A percentile compares a stretch with the other conserved stretches of the same genome.
Evolutionary conservation across 495 filamentous ascomycete species (phyloP).

Genomic region (Aspergillus sparsus): DNA sequence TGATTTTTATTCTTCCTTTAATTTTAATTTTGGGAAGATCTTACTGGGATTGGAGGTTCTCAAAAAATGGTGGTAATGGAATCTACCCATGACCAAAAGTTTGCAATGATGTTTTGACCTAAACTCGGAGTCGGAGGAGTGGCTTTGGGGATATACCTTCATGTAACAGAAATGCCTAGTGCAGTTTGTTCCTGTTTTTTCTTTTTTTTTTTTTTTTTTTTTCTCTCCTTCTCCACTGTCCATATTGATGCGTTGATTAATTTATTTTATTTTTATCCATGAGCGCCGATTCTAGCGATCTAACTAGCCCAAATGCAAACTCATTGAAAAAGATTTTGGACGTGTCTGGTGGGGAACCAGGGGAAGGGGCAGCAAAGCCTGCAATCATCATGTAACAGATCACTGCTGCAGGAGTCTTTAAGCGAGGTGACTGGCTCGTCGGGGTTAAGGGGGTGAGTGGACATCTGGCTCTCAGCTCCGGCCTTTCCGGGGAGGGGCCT

Average conservation of each 20-base stretch:
- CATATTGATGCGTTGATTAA: neutral
- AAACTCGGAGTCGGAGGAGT: constrained; percentile 21
- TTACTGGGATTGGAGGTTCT: constrained; percentile 4
- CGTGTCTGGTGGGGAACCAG: neutral
- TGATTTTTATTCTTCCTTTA: neutral
- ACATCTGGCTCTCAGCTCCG: constrained; percentile 5
- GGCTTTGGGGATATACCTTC: constrained; percentile 23
- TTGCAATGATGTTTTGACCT: constrained; percentile 20
- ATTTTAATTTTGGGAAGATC: neutral
- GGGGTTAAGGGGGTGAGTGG: neutral
- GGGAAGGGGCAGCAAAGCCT: neutral
- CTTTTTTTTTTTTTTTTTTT: constrained; percentile 5
- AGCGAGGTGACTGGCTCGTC: neutral
- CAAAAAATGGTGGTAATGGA: constrained; percentile 6
- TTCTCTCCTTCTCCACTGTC: neutral
- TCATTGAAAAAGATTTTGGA: constrained; percentile 1
- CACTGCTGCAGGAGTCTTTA: neutral
- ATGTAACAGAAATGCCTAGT: constrained; percentile 13
- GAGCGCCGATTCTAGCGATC: neutral
- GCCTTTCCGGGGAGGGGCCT: constrained; percentile 1
- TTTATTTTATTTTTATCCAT: constrained; percentile 3
- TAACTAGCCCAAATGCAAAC: neutral
- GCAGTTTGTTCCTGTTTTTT: constrained; percentile 4
- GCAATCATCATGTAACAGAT: neutral
- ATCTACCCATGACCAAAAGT: constrained; percentile 21